These are phyloP conservation scores for Paraconiothyrium brasiliense DNA, from an alignment of 2,329 filamentous ascomycete genomes.

Conservation along the genomic window DNA sequence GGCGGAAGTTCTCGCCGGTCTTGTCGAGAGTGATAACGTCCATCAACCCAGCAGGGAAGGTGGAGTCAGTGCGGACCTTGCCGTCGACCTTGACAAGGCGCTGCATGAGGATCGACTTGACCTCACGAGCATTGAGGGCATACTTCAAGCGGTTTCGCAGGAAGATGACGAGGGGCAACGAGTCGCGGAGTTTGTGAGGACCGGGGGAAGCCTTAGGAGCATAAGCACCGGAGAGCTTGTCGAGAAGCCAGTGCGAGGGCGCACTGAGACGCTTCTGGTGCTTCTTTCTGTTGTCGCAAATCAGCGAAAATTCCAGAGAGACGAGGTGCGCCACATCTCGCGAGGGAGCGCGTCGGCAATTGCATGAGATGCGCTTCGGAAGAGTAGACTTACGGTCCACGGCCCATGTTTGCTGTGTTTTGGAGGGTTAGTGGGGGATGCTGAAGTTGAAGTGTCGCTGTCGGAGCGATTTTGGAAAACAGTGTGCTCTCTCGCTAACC, in stretches of 20 bases:
- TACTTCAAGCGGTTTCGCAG: conserved; percentile 87
- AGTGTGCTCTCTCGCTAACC: neutral
- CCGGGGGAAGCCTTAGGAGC: conserved; percentile 76
- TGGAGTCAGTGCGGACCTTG: conserved; percentile 99
- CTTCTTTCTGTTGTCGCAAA: conserved; percentile 77
- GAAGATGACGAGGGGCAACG: conserved; percentile 98
- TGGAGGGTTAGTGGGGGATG: conserved; percentile 48
- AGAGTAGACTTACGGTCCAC: conserved; percentile 66
- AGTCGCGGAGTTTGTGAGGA: conserved; percentile 99
- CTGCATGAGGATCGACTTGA: conserved; percentile 98
- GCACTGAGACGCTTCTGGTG: conserved; percentile 99
- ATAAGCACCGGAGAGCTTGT: conserved; percentile 92
- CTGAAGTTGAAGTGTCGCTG: conserved; percentile 36
- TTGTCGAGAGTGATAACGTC: conserved; percentile 99
- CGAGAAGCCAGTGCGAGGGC: conserved; percentile 99
- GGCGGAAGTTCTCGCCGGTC: conserved; percentile 99
- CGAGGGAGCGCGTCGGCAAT: conserved; percentile 3
- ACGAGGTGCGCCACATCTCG: neutral
- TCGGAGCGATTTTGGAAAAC: neutral
- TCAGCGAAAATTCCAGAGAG: conserved; percentile 14
- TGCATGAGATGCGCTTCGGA: neutral
- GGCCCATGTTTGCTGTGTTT: conserved; percentile 66
- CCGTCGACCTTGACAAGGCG: conserved; percentile 99
- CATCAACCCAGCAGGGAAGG: conserved; percentile 99
- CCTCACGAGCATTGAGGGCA: conserved; percentile 98